Percentiles rank a stretch among this genome's conserved stretches.
These are phyloP conservation scores for Trichomonascaceae sp. DNA, from an alignment of 1,139 yeast genomes.

Conservation along the genomic window DNA sequence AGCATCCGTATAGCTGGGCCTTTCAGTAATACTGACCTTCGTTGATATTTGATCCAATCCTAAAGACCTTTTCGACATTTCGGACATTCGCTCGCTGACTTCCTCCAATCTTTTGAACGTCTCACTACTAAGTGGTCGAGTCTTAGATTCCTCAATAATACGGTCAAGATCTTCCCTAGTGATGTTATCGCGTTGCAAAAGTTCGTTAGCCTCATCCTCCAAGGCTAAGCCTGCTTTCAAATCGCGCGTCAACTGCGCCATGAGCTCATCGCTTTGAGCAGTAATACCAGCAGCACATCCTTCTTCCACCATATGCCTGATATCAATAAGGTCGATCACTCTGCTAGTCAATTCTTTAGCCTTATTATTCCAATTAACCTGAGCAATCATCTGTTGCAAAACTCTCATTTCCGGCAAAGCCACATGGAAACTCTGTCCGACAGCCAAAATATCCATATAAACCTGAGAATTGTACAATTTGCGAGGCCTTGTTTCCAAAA, in stretches of 20 bases:
- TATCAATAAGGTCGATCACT: slow-evolving; percentile 31
- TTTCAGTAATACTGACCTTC: slow-evolving; percentile 24
- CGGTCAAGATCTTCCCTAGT: slow-evolving; percentile 14
- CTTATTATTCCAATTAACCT: slow-evolving; percentile 45
- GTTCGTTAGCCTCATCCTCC: slow-evolving; percentile 15
- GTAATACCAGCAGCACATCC: slow-evolving; percentile 38
- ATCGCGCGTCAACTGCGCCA: slow-evolving; percentile 18
- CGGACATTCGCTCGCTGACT: slow-evolving; percentile 9
- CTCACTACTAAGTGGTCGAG: slow-evolving; percentile 13
- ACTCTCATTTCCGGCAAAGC: slow-evolving; percentile 46
- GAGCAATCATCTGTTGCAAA: slow-evolving; percentile 44
- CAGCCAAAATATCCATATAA: slow-evolving; percentile 31
- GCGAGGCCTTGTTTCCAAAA: slow-evolving; percentile 5
- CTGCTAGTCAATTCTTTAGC: slow-evolving; percentile 23
- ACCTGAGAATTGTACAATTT: slow-evolving; percentile 24
- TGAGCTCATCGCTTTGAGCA: slow-evolving; percentile 17
- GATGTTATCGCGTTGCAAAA: slow-evolving; percentile 11
- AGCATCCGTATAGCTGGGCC: slow-evolving; percentile 30
- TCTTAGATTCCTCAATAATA: slow-evolving; percentile 12
- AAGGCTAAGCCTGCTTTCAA: slow-evolving; percentile 21
- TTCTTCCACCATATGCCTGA: slow-evolving; percentile 36
- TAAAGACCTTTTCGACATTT: slow-evolving; percentile 12
- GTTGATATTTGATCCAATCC: slow-evolving; percentile 21
- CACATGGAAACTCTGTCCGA: slow-evolving; percentile 58
- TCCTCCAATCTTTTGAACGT: slow-evolving; percentile 9